phyloP scores from a whole-genome alignment of 106 monocot species.

The Ottelia alismoides region DNA sequence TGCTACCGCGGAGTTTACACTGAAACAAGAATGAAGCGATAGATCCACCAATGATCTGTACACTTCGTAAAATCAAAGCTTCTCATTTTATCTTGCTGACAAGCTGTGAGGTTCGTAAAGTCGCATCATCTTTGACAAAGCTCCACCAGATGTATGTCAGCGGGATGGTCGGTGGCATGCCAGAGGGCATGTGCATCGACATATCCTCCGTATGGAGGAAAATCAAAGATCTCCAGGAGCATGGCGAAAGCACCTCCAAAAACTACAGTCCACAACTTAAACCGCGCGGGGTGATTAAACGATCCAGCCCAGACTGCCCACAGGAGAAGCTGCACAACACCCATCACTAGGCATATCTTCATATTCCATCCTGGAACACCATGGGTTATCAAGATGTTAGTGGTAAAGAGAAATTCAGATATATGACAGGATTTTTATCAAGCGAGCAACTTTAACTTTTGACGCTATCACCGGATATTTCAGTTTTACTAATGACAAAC shows the following conservation, averaged over 20 bases:
- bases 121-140: slow-evolving; percentile 2
- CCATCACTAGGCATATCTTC: slow-evolving; percentile 1
- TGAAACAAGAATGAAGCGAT: too few relatives aligned
- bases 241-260: not conserved
- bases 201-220: slow-evolving; percentile 1
- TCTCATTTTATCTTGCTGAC: not conserved
- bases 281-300: not conserved
- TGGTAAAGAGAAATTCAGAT: too few relatives aligned
- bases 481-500: too few relatives aligned
- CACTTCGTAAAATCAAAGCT: too few relatives aligned
- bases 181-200: slow-evolving; percentile 2
- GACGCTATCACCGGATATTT: too few relatives aligned
- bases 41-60: too few relatives aligned
- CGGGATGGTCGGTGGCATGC: slow-evolving; percentile 2
- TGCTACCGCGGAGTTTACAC: too few relatives aligned
- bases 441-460: too few relatives aligned
- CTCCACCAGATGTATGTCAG: slow-evolving; percentile 6
- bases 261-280: slow-evolving; percentile 1
- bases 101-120: not conserved
- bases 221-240: slow-evolving; percentile 1
- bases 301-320: slow-evolving; percentile 2
- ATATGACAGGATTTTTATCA: too few relatives aligned
- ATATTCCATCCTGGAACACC: slow-evolving; percentile 2
- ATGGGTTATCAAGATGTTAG: too few relatives aligned
- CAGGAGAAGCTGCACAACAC: slow-evolving; percentile 2